These are phyloP conservation scores for Microsporum audouinii DNA, from an alignment of 2,329 filamentous ascomycete genomes.

Conservation along the genomic window DNA sequence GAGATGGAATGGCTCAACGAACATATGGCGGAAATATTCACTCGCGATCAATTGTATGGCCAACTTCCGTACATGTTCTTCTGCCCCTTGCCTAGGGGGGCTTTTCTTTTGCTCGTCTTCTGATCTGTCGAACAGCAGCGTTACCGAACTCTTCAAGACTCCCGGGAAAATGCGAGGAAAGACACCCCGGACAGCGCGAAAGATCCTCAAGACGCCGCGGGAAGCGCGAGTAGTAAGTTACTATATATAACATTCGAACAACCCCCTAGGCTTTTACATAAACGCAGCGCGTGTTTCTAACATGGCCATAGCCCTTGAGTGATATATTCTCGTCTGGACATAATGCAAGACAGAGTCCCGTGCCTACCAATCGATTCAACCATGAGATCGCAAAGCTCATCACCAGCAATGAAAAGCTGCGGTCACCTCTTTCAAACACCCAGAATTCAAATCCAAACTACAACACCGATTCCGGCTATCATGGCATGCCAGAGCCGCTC, in stretches of 20 bases:
- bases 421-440: conserved; percentile 12
- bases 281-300: conserved; percentile 6
- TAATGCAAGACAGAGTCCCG: conserved; percentile 24
- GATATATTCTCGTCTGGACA: conserved; percentile 38
- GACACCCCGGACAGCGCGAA: conserved; percentile 37
- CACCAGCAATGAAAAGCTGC: conserved; percentile 13
- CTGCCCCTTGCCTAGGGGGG: background rate
- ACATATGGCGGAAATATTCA: conserved; percentile 93
- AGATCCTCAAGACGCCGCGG: conserved; percentile 17
- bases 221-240: conserved; percentile 33
- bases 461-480: conserved; percentile 39
- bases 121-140: conserved; percentile 50
- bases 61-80: background rate
- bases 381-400: conserved; percentile 26
- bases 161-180: conserved; percentile 40
- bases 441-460: conserved; percentile 27
- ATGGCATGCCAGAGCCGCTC: conserved; percentile 30
- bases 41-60: conserved; percentile 69
- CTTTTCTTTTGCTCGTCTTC: background rate
- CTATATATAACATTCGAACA: background rate
- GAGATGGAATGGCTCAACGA: conserved; percentile 98
- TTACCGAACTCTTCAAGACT: conserved; percentile 85
- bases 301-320: conserved; percentile 32
- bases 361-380: conserved; percentile 25
- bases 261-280: background rate